Evolutionary conservation across 768 basidiomycete genomes (phyloP).

Genomic region (Tulasnella sp.): DNA sequence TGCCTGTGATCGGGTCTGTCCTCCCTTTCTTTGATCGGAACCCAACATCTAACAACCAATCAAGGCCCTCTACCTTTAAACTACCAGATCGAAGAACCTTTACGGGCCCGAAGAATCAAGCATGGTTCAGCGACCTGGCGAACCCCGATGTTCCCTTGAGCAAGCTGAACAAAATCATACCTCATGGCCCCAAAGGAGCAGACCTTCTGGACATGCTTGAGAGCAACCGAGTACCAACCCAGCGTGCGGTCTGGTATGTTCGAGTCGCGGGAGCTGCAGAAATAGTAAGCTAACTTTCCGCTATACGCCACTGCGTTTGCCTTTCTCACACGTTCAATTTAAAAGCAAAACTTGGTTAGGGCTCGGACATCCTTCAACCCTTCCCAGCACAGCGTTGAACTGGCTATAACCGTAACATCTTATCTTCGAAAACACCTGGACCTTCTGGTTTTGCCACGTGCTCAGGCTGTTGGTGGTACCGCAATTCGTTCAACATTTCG

Average conservation of each 20-base stretch:
- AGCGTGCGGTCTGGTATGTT: conserved; percentile 85
- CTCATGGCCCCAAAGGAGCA: conserved; percentile 83
- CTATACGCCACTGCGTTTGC: background rate
- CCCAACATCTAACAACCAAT: background rate
- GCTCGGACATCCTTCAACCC: conserved; percentile 82
- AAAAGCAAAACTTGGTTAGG: conserved; percentile 64
- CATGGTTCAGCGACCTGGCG: conserved; percentile 84
- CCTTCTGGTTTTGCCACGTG: conserved; percentile 78
- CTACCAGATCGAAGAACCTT: conserved; percentile 82
- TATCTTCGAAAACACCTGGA: conserved; percentile 82
- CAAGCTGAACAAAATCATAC: conserved; percentile 79
- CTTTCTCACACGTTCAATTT: background rate
- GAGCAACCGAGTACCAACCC: conserved; percentile 72
- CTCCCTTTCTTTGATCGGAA: conserved; percentile 46
- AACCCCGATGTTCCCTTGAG: conserved; percentile 77
- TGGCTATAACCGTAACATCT: conserved; percentile 78
- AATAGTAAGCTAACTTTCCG: conserved; percentile 55
- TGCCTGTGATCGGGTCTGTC: conserved; percentile 59
- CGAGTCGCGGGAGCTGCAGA: conserved; percentile 87
- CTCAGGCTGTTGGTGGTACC: conserved; percentile 65
- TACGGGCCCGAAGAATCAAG: conserved; percentile 74
- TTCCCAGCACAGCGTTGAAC: conserved; percentile 80
- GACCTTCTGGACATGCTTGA: conserved; percentile 82
- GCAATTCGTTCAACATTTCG: conserved; percentile 87
- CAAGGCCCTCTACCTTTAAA: conserved; percentile 68